Conservation (phyloP, 140 eudicot species). For the Erigeron philadelphicus region DNA sequence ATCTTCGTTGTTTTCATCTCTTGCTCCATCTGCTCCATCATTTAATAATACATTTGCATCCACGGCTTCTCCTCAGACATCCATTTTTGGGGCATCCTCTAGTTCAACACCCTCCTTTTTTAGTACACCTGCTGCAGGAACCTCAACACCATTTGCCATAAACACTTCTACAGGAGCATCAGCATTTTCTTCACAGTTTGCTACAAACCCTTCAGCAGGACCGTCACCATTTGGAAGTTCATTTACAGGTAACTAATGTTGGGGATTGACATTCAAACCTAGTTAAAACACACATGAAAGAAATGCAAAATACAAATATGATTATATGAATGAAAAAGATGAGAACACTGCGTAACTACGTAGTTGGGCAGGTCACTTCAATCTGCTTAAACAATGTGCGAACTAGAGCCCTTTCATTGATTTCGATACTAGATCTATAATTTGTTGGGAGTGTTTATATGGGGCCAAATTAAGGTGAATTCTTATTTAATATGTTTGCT, state of each 20-base stretch:
- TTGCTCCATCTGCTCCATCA: constrained; percentile 51
- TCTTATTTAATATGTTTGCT: too few relatives aligned
- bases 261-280: too few relatives aligned
- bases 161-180: constrained; percentile 34
- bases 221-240: constrained; percentile 44
- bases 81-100: constrained; percentile 52
- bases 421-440: too few relatives aligned
- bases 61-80: constrained; percentile 66
- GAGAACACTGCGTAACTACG: too few relatives aligned
- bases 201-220: neutral
- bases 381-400: too few relatives aligned
- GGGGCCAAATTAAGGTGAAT: too few relatives aligned
- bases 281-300: too few relatives aligned
- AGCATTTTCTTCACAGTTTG: constrained; percentile 53
- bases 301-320: too few relatives aligned
- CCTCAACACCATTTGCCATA: constrained; percentile 58
- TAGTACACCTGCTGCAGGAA: constrained; percentile 51
- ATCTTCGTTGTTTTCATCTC: constrained; percentile 67
- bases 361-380: too few relatives aligned
- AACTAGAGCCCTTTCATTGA: too few relatives aligned
- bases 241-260: constrained; percentile 51
- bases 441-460: too few relatives aligned
- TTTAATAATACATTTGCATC: constrained; percentile 39
- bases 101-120: constrained; percentile 63
- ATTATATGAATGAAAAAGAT: too few relatives aligned